Base-by-base conservation (phyloP, 257 asterid species). In the Schizonepeta tenuifolia region DNA sequence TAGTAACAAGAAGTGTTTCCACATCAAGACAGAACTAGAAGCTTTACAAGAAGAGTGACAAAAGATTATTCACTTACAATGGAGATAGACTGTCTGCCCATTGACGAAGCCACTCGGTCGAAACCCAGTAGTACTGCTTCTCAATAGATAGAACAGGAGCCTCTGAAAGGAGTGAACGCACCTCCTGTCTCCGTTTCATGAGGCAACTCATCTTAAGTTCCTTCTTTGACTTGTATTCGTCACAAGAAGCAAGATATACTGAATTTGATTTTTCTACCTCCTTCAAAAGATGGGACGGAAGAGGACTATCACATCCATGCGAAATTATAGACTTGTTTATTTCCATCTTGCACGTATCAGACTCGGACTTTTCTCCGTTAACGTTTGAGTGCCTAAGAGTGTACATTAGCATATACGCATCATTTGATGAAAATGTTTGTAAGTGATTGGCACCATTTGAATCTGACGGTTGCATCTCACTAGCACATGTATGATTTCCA, bases 381-480 rank as follows among this genome's bases (percentile, higher is more conserved):
- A 55, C 66, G 57, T 69, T 83, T 50, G 89, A 73, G 67, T 28
- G 75, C 81, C 93, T 83, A 77, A 65, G 96, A 49, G 70, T 83
- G 64, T 94, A 94, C 98, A 90, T 94, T 66, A 94, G 87, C 99
- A 94, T 94, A 83, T 94, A 94, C 69, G 99, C 99, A 88, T 94
- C 99, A 84, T 78, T 81, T 36, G 99, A 94, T 49, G 97, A 84
- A 82, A 88, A 94, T 33, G 83, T 79, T 73, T 83, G 84, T 24
- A 75, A 82, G 75, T 77, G 79, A 81, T 83, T 62, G 71, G 69
- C 73, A 74, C 73, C 85, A 80, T 81, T 79, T 47, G 84, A 73
- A 72, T 81, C 83, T 46, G 83, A 75, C 36, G 81, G 68, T 56
- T 79, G 85, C 67, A 7, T 51, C 84, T 70, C 78, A 67, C 80